Conservation (phyloP, 768 basidiomycete species). For the Leccinum broughii region DNA sequence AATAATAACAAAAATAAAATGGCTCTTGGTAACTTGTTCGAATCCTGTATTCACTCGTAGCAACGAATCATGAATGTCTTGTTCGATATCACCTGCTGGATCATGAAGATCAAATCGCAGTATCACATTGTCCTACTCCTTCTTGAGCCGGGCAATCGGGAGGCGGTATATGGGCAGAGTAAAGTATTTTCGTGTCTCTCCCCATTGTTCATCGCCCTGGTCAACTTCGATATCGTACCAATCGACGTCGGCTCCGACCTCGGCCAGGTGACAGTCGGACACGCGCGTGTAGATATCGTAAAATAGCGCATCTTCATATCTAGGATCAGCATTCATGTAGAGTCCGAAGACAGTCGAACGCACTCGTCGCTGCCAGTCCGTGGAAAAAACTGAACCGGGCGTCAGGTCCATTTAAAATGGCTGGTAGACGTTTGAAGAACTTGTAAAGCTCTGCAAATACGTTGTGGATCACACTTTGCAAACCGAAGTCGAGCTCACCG, state of each 20-base stretch:
- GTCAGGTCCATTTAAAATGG: slow-evolving; percentile 70
- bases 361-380: slow-evolving; percentile 92
- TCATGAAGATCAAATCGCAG: neutral
- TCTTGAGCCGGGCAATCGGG: slow-evolving; percentile 47
- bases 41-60: neutral
- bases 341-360: slow-evolving; percentile 27
- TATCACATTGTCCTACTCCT: slow-evolving; percentile 7
- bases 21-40: neutral
- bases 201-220: slow-evolving; percentile 65
- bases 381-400: slow-evolving; percentile 96
- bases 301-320: slow-evolving; percentile 70
- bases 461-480: neutral
- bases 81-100: neutral
- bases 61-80: neutral
- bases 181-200: slow-evolving; percentile 74
- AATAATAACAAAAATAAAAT: slow-evolving; percentile 3
- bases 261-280: slow-evolving; percentile 81
- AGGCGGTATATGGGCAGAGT: slow-evolving; percentile 72
- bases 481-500: slow-evolving; percentile 37
- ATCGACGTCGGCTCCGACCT: slow-evolving; percentile 71
- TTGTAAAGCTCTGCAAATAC: slow-evolving; percentile 54
- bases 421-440: slow-evolving; percentile 82
- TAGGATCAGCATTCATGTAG: neutral
- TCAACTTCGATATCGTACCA: slow-evolving; percentile 85
- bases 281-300: slow-evolving; percentile 91